phyloP scores from a whole-genome alignment of 306 rosid species.

The Cucumis hystrix region DNA sequence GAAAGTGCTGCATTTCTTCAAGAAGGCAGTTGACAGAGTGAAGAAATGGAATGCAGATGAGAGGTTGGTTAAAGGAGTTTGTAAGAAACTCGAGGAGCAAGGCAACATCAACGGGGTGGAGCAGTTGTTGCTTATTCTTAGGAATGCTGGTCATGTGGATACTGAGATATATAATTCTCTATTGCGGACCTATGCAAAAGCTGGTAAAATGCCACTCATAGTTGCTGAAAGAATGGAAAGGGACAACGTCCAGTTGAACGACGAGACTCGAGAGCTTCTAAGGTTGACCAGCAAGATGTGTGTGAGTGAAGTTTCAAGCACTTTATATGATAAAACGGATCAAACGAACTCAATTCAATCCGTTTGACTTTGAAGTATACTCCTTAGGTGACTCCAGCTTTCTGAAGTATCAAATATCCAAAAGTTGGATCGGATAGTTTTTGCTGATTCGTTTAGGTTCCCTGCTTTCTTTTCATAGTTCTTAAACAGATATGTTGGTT shows the following conservation, averaged over 20 bases:
- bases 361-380: not conserved
- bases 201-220: conserved; percentile 75
- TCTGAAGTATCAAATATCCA: not conserved
- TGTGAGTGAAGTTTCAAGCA: conserved; percentile 39
- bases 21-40: conserved; percentile 56
- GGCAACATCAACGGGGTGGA: conserved; percentile 59
- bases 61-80: conserved; percentile 40
- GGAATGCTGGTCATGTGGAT: conserved; percentile 45
- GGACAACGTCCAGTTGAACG: conserved; percentile 54
- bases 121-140: conserved; percentile 43
- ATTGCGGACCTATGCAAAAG: conserved; percentile 53
- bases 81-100: conserved; percentile 38
- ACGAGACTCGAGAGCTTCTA: conserved; percentile 55
- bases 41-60: conserved; percentile 50
- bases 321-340: not conserved
- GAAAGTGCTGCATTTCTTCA: conserved; percentile 40
- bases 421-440: not conserved
- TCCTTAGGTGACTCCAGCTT: not conserved
- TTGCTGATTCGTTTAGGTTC: not conserved
- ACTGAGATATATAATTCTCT: conserved; percentile 51
- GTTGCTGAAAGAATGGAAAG: conserved; percentile 66
- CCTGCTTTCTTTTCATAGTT: not conserved
- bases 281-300: conserved; percentile 62
- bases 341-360: not conserved
- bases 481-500: not conserved